Evolutionary conservation across 75 land plant species (phyloP).

Genomic region (Picea glauca): DNA sequence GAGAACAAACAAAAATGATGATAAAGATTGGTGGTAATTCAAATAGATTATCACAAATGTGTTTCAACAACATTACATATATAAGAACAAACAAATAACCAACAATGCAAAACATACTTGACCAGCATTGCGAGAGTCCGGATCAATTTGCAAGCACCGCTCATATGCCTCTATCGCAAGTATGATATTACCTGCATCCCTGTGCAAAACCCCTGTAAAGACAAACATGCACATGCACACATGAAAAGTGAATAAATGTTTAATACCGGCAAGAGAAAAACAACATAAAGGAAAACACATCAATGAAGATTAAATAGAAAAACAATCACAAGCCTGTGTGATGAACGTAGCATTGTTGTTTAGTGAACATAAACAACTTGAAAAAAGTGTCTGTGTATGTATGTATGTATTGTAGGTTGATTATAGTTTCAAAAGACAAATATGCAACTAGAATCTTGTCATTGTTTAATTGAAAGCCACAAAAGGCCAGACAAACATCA

Average conservation of each 20-base stretch:
- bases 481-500: not conserved
- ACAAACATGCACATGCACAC: not conserved
- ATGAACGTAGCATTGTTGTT: not conserved
- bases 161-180: slow-evolving; percentile 96
- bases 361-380: not conserved
- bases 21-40: too few species aligned
- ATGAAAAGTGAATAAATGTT: not conserved
- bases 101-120: slow-evolving; percentile 53
- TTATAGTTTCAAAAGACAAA: not conserved
- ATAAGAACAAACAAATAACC: not conserved
- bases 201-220: slow-evolving; percentile 79
- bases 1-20: too few species aligned
- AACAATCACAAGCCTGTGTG: not conserved
- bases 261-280: not conserved
- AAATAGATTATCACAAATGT: too few species aligned
- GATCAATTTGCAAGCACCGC: slow-evolving; percentile 91
- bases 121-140: slow-evolving; percentile 99
- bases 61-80: not conserved
- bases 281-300: not conserved
- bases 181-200: slow-evolving; percentile 93
- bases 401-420: not conserved
- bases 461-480: not conserved
- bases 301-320: not conserved
- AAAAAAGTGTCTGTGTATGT: not conserved
- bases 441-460: not conserved